Base-by-base conservation (phyloP, 345 rosid genomes). In the Eucalyptus decipiens region DNA sequence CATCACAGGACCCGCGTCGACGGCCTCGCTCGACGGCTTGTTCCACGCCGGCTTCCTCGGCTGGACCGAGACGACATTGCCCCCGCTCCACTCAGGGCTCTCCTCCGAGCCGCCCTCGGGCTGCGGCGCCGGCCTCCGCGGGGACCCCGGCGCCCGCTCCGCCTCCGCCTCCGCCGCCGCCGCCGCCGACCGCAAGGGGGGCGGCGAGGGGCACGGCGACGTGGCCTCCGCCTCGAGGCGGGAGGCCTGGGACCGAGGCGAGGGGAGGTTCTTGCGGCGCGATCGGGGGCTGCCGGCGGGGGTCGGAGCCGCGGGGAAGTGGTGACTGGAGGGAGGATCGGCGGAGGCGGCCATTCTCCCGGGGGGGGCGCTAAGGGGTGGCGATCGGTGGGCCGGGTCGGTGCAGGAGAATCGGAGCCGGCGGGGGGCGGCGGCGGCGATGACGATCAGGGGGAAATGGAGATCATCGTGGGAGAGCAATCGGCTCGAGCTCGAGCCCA, bases 41-140 rank as follows among this genome's bases (percentile, higher is more conserved):
- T 90, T 95, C 97, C 97, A 94, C 30, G 93, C 96, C 37, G 89
- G 92, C 91, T 93, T 95, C 93, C 91, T 95, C 6, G 92, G 88
- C 65, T 51, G 86, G 40, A 72, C 69, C 85, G 88, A 87, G 72
- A 88, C 94, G 21, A 92, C 94, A 90, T 90, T 91, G 88, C 92
- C 91, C 80, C 85, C 56, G 83, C 76, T 86, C 54, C 90, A 90
- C 26, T 93, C 94, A 9, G 86, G 80, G 86, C 80, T 89, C 87
- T 93, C 94, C 28, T 87, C 88, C 34, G 52, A 76, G 47, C 85
- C 30, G 28, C 47, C 42, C 47, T 40, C 85, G 47, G 85, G 85
- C 47, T 76, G 85, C 16, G 43, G 85, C 28, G 30, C 47, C 47
- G 30, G 13, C 85, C 26, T 40, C 47, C 3, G 85, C 47, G 85